Conservation (phyloP, 768 basidiomycete species). For the Podaxis mareebaensis region DNA sequence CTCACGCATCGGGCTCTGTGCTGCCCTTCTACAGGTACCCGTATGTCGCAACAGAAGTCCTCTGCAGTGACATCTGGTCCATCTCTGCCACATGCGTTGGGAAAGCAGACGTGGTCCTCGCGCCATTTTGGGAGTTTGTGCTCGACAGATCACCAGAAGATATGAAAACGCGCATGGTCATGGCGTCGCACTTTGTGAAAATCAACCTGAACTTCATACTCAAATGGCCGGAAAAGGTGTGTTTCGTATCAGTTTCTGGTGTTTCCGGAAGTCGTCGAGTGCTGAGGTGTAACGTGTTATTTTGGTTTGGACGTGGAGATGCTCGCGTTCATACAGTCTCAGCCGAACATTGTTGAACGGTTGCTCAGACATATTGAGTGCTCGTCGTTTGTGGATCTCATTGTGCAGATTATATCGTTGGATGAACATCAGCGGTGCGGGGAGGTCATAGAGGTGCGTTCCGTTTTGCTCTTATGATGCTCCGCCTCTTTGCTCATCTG, state of each 20-base stretch:
- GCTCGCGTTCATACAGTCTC: constrained; percentile 86
- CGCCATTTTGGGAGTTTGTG: constrained; percentile 91
- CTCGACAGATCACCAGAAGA: constrained; percentile 80
- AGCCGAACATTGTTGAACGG: constrained; percentile 79
- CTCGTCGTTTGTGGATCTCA: constrained; percentile 87
- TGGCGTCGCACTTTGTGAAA: constrained; percentile 93
- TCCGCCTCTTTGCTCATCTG: constrained; percentile 12
- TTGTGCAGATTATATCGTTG: constrained; percentile 87
- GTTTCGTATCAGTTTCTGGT: constrained; percentile 29
- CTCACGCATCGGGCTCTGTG: constrained; percentile 1
- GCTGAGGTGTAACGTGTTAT: constrained; percentile 25
- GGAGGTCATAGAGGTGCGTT: constrained; percentile 85
- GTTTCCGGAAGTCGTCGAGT: constrained; percentile 10
- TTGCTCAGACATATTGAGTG: constrained; percentile 85
- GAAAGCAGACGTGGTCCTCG: constrained; percentile 68
- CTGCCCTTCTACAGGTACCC: constrained; percentile 69
- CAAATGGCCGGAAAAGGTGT: constrained; percentile 88
- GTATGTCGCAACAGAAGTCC: constrained; percentile 89
- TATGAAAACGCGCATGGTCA: constrained; percentile 83
- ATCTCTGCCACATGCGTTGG: constrained; percentile 88
- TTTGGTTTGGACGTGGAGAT: constrained; percentile 53
- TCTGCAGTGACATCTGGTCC: constrained; percentile 95
- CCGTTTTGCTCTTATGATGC: constrained; percentile 25
- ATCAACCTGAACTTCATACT: constrained; percentile 86
- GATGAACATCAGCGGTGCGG: constrained; percentile 81